Base-by-base conservation (phyloP, 2,329 filamentous ascomycete species). In the Plenodomus lindquistii region DNA sequence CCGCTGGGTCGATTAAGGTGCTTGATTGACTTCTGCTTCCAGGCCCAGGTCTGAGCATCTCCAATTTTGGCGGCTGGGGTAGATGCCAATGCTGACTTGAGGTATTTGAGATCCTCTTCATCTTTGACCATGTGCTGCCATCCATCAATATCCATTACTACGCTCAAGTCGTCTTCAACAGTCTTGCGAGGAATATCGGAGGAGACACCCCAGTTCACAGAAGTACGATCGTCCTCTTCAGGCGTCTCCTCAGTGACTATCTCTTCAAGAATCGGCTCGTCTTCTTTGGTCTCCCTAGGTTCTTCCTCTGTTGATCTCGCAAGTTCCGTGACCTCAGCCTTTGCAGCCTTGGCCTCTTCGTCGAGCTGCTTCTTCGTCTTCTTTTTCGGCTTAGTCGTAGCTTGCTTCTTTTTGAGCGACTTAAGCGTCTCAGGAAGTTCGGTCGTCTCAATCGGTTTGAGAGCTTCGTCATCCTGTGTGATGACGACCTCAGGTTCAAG, bases 331-430 rank as follows among this genome's bases (percentile, higher is more conserved):
- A 67, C 50, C 21, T 72, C 66, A 21, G 65, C 60, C 45, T 73
- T 63, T 10, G 59, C 60, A 42, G 65, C 56, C 47, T 73, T 65
- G 2, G 63, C 66, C 50, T 74, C 67, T 64, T 88, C 85, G 38
- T 87, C 81, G 2, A 89, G 69, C 64, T 91, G 85, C 70, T 89
- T 91, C 78, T 91, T 92, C 0, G 86, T 83, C 72, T 89, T 91
- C 76, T 83, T 90, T 77, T 89, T 89, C 3, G 80, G 84, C 68
- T 83, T 82, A 1, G 72, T 67, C 50, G 73, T 69, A 49, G 73
- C 71, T 55, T 70, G 65, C 45, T 71, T 71, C 59, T 69, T 69
- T 37, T 58, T 48, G 15, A 62, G 56, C 31, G 50, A 50, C 37
- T 54, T 57, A 21, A 59, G 50, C 22, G 63, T 53, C 48, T 66